A percentile compares a stretch with the other conserved stretches of the same genome.
phyloP scores from a whole-genome alignment of 805 yeast species.

The Sugiyamaella mastotermitis region DNA sequence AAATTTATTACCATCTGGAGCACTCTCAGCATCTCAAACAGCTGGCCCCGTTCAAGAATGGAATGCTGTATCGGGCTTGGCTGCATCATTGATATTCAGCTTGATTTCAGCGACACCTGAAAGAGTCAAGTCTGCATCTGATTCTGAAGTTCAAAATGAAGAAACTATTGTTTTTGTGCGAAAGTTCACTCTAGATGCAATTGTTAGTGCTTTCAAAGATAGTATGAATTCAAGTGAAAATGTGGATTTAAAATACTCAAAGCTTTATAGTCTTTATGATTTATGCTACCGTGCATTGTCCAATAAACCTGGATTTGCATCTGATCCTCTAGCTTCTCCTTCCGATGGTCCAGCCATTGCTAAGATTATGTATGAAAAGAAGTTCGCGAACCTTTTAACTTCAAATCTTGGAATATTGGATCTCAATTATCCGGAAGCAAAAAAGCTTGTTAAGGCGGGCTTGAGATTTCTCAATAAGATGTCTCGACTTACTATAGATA shows the following conservation, averaged over 20 bases:
- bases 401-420: constrained; percentile 60
- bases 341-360: constrained; percentile 59
- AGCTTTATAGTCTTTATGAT: constrained; percentile 48
- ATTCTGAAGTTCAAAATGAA: constrained; percentile 39
- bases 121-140: constrained; percentile 26
- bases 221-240: constrained; percentile 33
- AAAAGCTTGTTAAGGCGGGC: constrained; percentile 50
- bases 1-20: constrained; percentile 58
- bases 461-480: constrained; percentile 49
- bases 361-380: constrained; percentile 61
- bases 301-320: constrained; percentile 19
- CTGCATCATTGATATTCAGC: constrained; percentile 55
- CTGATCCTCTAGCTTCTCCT: constrained; percentile 9
- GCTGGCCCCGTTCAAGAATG: constrained; percentile 31
- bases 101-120: constrained; percentile 57
- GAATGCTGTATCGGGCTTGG: constrained; percentile 51
- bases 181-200: constrained; percentile 63
- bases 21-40: constrained; percentile 28
- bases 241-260: constrained; percentile 46
- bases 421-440: constrained; percentile 63
- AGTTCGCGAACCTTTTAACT: constrained; percentile 44
- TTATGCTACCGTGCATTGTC: constrained; percentile 33
- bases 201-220: constrained; percentile 57
- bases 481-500: constrained; percentile 40
- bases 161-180: constrained; percentile 69